Conservation (phyloP, 306 rosid genomes). For the Ormosia semicastrata region DNA sequence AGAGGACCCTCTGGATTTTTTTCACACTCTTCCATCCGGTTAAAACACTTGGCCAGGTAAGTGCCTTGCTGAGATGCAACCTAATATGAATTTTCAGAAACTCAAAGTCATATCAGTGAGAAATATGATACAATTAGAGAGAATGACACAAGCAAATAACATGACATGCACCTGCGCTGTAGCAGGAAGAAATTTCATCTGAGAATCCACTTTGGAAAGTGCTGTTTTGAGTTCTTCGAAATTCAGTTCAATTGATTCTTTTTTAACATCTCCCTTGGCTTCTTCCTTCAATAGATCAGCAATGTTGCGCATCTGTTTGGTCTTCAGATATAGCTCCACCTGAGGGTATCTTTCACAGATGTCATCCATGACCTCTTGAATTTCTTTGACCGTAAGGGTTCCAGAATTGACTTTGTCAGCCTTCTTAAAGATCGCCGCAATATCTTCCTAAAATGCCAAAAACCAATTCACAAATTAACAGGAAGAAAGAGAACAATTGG, state of each 20-base stretch:
- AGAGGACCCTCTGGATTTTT: conserved; percentile 87
- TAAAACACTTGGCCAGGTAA: conserved; percentile 80
- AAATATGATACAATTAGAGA: not conserved
- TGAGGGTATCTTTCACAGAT: conserved; percentile 93
- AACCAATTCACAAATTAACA: not conserved
- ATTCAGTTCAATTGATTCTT: conserved; percentile 57
- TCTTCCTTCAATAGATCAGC: conserved; percentile 66
- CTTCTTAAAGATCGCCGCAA: conserved; percentile 70
- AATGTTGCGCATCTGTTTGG: conserved; percentile 64
- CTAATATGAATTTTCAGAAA: conserved; percentile 42
- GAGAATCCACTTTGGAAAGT: conserved; percentile 91
- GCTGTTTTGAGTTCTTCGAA: conserved; percentile 78
- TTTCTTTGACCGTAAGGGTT: conserved; percentile 72
- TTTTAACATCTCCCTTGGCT: conserved; percentile 54
- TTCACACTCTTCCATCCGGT: conserved; percentile 81
- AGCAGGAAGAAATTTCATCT: conserved; percentile 94
- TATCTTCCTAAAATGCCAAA: conserved; percentile 68
- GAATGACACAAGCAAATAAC: not conserved
- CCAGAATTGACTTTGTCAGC: conserved; percentile 84
- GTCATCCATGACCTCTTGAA: conserved; percentile 69
- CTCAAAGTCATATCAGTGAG: not conserved
- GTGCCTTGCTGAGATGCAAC: conserved; percentile 96
- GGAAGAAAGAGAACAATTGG: not conserved
- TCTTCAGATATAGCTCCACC: conserved; percentile 81
- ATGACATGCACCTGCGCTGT: conserved; percentile 75